Evolutionary conservation across 1,139 yeast genomes (phyloP), one percentile per base, ranked within the genome.

Genomic region (Suhomyces coccinellae): DNA sequence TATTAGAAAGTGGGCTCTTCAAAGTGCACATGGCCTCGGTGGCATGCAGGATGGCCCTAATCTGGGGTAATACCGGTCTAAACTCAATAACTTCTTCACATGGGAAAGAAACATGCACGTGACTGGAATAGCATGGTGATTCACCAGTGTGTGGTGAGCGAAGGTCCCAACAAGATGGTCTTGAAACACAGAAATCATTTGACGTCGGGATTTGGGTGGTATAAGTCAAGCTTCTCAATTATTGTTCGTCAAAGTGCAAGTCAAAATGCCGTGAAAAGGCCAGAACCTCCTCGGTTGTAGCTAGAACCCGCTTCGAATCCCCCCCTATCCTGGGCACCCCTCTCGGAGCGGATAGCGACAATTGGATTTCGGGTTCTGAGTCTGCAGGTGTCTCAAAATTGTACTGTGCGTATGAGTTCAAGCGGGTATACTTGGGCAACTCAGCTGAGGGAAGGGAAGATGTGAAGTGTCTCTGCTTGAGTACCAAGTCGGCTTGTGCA

Each of bases 401-500:
- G 36, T 42, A 39, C 20, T 38, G 40, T 13, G 48, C 35, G 28
- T 46, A 41, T 8, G 29, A 32, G 17, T 47, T 47, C 32, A 48
- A 27, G 9, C 44, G 46, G 15, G 38, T 41, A 36, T 49, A 51
- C 17, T 43, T 46, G 8, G 46, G 52, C 13, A 45, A 11, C 12
- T 22, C n/a, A 1, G 40, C 36, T n/a, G 20, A 13, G 5, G 38
- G 17, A 12, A 29, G 29, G 6, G 28, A 33, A 8, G 38, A 30
- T 20, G 47, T 48, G 36, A 49, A 51, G 17, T 46, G 43, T 34
- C 58, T 48, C 34, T 48, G 50, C 13, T 49, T 50, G 17, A 53
- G 37, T 9, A 40, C 37, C 28, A 53, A 38, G 15, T 48, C 53
- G 12, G 35, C 40, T 12, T 36, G 39, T 8, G 28, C 33, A 11